Evolutionary conservation across 352 stramenopile genomes (phyloP), one percentile per base, ranked within the genome.

Genomic region (Phytophthora citrophthora): DNA sequence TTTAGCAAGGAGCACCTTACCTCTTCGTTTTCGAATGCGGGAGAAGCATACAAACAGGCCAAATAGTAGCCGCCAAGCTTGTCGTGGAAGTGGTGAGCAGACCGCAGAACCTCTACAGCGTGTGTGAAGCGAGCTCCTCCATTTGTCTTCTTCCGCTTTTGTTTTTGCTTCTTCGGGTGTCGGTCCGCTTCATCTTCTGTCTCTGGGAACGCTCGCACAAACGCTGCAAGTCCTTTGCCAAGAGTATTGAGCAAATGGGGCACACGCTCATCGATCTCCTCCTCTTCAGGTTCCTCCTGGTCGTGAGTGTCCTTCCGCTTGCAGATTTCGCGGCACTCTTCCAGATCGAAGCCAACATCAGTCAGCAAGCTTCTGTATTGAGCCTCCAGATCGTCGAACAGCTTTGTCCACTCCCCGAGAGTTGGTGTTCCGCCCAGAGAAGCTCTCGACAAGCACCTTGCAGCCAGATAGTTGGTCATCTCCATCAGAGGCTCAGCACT

Each of bases 51-150:
- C 45, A 93, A 57, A 57, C 70, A 81, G 7, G 86, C 83, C 8
- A 95, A 70, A 40, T 82, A 78, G 58, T 95, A 95, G 49, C 83
- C 85, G 0, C 86, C 86, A 15, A 95, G 77, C 61, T 90, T 88
- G 70, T 95, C 86, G 63, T 95, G 84, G 32, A 93, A 89, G 52
- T 93, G 84, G 59, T 95, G 86, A 4, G 86, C 84, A 10, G 76
- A 79, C 0, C 77, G 78, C 10, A 95, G 64, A 31, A 91, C 72
- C 29, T 92, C 72, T 36, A 94, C 72, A 3, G 86, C 76, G 27
- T 88, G 81, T 1, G 64, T 61, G 13, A 81, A 89, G 4, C 64
- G 76, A 26, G 53, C 10, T 9, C 46, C 52, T 44, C 34, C 54
- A 11, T 9, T 47, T 20, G 20, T 44, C 43, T 56, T 63, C 44